Base-by-base conservation (phyloP, 2,329 filamentous ascomycete species). In the Aspergillus piperis region DNA sequence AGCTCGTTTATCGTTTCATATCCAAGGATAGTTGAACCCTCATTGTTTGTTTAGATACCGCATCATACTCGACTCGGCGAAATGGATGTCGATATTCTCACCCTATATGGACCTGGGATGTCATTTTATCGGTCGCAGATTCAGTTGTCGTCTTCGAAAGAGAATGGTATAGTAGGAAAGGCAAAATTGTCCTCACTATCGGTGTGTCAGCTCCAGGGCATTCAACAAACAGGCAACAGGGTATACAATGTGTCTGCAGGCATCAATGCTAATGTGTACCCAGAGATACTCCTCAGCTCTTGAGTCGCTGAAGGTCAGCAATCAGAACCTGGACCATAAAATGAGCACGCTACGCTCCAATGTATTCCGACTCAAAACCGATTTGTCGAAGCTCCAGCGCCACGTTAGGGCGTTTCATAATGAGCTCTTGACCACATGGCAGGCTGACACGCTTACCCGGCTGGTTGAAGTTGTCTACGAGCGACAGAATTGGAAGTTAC, bases 361-460 rank as follows among this genome's bases (percentile, higher is more conserved):
- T 48, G 60, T 64, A 2, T 15, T 56, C 21, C 62, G 57, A 11
- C 71, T 73, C 49, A 63, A 68, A 41, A 61, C 63, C 21, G 73
- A 75, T 30, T 53, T 71, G 23, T 60, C 62, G 32, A 65, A 65
- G 17, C 66, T 74, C 19, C 63, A 72, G 21, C 66, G 59, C 6
- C 68, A 72, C 52, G 32, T 74, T 57, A 66, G 63, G 15, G 59
- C 68, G 3, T 68, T 69, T 47, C 59, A 69, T 19, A 64, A 67
- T 41, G 71, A 73, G 2, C 60, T 68, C 30, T 65, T 74, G 32
- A 62, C 64, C n/a, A 73, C 65, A 38, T 76, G 73, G 72, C 69
- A 76, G 55, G 73, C 73, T 13, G 70, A 76, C 54, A 67, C 67
- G n/a, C 66, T 76, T 13, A 75, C 73, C 2, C 70, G 71, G 21